Evolutionary conservation across 2,329 filamentous ascomycete species (phyloP).

Genomic region (Sarocladium brachiariae): DNA sequence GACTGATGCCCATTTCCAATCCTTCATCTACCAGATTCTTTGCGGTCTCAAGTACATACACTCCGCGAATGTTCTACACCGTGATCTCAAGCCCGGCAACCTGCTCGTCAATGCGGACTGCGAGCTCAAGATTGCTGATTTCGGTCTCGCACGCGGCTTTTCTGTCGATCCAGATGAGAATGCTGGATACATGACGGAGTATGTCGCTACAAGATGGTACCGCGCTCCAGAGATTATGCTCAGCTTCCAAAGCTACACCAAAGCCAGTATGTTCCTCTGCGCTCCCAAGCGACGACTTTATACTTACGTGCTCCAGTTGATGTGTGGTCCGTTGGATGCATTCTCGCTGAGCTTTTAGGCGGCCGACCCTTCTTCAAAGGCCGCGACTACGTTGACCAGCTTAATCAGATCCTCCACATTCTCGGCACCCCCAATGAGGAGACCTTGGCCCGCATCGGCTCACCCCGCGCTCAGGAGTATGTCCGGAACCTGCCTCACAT

Average conservation of each 20-base stretch:
- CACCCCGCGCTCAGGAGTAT: constrained; percentile 93
- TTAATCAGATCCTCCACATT: constrained; percentile 98
- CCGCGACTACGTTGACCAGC: constrained; percentile 96
- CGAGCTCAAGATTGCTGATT: constrained; percentile 98
- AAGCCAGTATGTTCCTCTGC: constrained; percentile 75
- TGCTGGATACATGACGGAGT: constrained; percentile 99
- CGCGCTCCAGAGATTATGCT: constrained; percentile 97
- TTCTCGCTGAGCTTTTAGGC: constrained; percentile 90
- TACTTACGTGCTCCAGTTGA: constrained; percentile 57
- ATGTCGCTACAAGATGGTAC: constrained; percentile 96
- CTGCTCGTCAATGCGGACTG: constrained; percentile 97
- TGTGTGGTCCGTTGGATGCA: constrained; percentile 98
- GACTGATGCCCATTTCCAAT: constrained; percentile 98
- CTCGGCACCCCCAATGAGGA: constrained; percentile 95
- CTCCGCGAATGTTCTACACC: constrained; percentile 94
- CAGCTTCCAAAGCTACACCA: constrained; percentile 99
- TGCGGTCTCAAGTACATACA: constrained; percentile 99
- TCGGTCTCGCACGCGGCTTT: constrained; percentile 92
- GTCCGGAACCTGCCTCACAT: constrained; percentile 93
- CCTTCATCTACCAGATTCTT: constrained; percentile 99
- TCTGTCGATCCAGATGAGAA: constrained; percentile 97
- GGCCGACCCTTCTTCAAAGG: constrained; percentile 99
- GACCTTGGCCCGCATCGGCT: constrained; percentile 88
- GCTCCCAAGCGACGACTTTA: background rate
- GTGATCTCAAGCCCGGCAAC: constrained; percentile 95